Evolutionary conservation across 345 rosid genomes (phyloP).

Genomic region (Geranium brycei): DNA sequence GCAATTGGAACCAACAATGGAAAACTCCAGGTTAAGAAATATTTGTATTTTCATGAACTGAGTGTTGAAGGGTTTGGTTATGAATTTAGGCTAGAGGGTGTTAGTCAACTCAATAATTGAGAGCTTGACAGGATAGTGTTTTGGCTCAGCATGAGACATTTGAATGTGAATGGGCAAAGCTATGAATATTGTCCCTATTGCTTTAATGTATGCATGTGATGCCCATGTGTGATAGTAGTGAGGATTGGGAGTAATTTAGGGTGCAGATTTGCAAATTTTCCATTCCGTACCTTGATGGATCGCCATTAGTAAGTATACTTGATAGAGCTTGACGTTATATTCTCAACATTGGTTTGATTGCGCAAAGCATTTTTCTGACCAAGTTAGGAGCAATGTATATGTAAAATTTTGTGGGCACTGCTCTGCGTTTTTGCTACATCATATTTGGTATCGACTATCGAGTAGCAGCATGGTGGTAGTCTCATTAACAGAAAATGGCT

Average conservation of each 20-base stretch:
- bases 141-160: not conserved
- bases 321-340: not conserved
- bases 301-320: not conserved
- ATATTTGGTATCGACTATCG: not conserved
- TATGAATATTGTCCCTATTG: not conserved
- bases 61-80: not conserved
- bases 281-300: not conserved
- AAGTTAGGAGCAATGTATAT: too few relatives aligned
- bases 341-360: not conserved
- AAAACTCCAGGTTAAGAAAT: slow-evolving; percentile 55
- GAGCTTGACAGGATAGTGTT: not conserved
- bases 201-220: slow-evolving; percentile 18
- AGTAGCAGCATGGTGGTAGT: too few relatives aligned
- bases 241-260: slow-evolving; percentile 7
- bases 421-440: not conserved
- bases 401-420: too few relatives aligned
- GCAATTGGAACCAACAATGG: slow-evolving; percentile 89
- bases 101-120: not conserved
- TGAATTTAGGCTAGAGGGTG: not conserved
- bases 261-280: too few relatives aligned
- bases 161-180: not conserved
- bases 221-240: slow-evolving; percentile 32
- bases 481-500: too few relatives aligned
- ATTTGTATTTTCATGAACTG: not conserved
- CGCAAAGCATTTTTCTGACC: not conserved